Evolutionary conservation across 306 rosid genomes (phyloP).

Genomic region (Abrus precatorius): DNA sequence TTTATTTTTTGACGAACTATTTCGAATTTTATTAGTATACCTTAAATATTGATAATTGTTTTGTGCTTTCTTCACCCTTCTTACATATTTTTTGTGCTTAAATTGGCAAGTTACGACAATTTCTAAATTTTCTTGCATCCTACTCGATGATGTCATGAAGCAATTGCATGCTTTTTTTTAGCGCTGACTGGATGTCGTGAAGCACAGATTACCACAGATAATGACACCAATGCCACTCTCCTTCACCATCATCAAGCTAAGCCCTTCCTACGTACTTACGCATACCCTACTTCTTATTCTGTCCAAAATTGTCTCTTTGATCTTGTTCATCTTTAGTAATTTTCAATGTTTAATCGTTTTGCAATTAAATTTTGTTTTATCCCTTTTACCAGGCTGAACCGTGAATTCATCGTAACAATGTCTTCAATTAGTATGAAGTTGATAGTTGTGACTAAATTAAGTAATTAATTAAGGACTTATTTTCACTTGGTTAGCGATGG

Average conservation of each 20-base stretch:
- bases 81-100: neutral
- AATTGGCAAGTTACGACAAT: slow-evolving; percentile 24
- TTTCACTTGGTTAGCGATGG: neutral
- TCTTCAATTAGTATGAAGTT: neutral
- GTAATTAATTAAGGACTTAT: neutral
- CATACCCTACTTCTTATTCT: neutral
- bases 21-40: neutral
- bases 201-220: slow-evolving; percentile 40
- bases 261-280: neutral
- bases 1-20: neutral
- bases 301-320: neutral
- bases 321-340: neutral
- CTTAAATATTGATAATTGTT: neutral
- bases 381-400: neutral
- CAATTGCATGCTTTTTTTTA: slow-evolving; percentile 30
- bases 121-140: neutral
- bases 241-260: neutral
- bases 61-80: neutral
- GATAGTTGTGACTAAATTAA: neutral
- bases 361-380: no score
- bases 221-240: slow-evolving; percentile 7
- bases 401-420: neutral
- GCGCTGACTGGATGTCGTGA: neutral
- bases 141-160: slow-evolving; percentile 30
- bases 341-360: neutral